Percentiles rank a stretch among this genome's conserved stretches.
phyloP scores from a whole-genome alignment of 169 alveolate species.

The Cryptosporidium meleagridis region DNA sequence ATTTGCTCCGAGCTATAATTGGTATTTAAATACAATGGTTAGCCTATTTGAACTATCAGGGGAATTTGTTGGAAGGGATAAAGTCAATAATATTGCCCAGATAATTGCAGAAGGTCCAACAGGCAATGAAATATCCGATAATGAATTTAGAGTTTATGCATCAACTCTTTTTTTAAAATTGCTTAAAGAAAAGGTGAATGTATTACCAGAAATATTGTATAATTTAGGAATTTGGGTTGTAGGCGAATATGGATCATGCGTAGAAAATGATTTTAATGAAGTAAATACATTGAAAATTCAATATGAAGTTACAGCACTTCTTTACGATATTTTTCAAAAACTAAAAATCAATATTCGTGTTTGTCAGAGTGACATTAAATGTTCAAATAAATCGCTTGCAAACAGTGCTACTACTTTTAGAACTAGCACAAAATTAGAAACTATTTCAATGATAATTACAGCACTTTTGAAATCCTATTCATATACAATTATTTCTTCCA shows the following conservation, averaged over 20 bases:
- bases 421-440: conserved; percentile 1
- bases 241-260: conserved; percentile 64
- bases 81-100: conserved; percentile 85
- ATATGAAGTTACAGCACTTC: conserved; percentile 19
- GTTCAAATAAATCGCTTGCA: background rate
- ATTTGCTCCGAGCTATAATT: conserved; percentile 88
- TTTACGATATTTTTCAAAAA: background rate
- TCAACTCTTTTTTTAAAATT: conserved; percentile 7
- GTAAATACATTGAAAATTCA: background rate
- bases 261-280: background rate
- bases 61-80: conserved; percentile 85
- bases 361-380: background rate
- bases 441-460: conserved; percentile 45
- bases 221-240: conserved; percentile 64
- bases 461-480: conserved; percentile 42
- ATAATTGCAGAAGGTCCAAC: conserved; percentile 84
- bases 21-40: conserved; percentile 89
- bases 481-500: background rate
- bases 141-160: conserved; percentile 45
- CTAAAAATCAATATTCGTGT: background rate
- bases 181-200: conserved; percentile 10
- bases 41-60: conserved; percentile 88
- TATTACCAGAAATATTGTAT: conserved; percentile 45
- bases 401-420: background rate
- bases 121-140: conserved; percentile 50